Conservation (phyloP, 2,329 filamentous ascomycete genomes). For the Penicillium sp. region DNA sequence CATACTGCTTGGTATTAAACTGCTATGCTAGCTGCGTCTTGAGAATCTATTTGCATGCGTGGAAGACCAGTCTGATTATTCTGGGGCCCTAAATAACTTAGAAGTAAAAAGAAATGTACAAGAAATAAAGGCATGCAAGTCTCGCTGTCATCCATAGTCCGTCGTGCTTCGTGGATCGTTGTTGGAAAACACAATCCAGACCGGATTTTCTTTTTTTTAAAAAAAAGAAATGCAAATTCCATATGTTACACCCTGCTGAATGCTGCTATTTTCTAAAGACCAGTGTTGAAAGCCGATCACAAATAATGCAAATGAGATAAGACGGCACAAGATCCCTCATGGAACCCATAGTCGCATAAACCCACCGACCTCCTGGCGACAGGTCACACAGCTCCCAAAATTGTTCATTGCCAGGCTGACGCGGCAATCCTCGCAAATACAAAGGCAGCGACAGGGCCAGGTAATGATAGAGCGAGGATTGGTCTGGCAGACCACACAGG, state of each 20-base stretch:
- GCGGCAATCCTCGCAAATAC: conserved; percentile 90
- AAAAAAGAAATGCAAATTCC: conserved; percentile 9
- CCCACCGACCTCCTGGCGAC: conserved; percentile 79
- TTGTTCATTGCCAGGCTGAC: conserved; percentile 95
- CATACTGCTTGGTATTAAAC: too few relatives aligned
- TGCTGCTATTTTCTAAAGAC: conserved; percentile 3
- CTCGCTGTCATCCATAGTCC: too few relatives aligned
- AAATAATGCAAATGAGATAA: background rate
- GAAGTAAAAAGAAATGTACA: too few relatives aligned
- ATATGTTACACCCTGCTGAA: conserved; percentile 19
- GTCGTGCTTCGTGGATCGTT: too few relatives aligned
- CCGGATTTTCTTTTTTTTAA: too few relatives aligned
- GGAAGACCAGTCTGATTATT: too few relatives aligned
- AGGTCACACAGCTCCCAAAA: conserved; percentile 94
- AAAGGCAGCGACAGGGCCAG: conserved; percentile 94
- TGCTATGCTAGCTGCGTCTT: too few relatives aligned
- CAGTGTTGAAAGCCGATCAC: background rate
- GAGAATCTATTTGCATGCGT: too few relatives aligned
- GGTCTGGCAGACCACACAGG: conserved; percentile 90
- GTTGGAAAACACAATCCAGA: too few relatives aligned
- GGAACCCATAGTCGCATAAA: conserved; percentile 93
- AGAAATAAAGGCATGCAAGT: too few relatives aligned
- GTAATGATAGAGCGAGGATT: conserved; percentile 84
- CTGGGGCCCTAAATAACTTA: too few relatives aligned
- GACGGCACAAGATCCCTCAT: conserved; percentile 17